These are phyloP conservation scores for Gleditsia sinensis DNA, from an alignment of 306 rosid genomes.

Conservation along the genomic window DNA sequence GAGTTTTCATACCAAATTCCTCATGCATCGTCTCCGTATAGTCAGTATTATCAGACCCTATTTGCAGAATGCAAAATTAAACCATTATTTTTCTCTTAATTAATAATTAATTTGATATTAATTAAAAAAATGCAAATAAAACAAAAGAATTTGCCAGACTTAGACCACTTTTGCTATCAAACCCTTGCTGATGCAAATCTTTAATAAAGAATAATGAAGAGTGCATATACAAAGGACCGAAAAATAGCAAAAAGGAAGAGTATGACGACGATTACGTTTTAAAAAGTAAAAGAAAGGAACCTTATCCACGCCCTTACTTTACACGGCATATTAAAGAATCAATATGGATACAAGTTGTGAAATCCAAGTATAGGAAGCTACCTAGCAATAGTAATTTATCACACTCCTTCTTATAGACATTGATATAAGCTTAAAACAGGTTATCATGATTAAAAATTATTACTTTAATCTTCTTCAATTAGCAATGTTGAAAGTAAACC, in stretches of 20 bases:
- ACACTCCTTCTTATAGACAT: neutral
- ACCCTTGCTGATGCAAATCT: conserved; percentile 55
- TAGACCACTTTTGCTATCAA: conserved; percentile 31
- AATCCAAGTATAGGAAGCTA: conserved; percentile 26
- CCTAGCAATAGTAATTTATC: conserved; percentile 9
- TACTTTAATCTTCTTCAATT: neutral
- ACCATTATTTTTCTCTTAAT: neutral
- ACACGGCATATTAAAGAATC: conserved; percentile 60
- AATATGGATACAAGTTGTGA: conserved; percentile 25
- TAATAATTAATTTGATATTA: neutral
- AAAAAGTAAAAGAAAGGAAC: conserved; percentile 39
- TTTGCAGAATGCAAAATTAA: conserved; percentile 27
- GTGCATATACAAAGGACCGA: conserved; percentile 13
- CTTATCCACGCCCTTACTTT: conserved; percentile 66
- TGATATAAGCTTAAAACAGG: neutral
- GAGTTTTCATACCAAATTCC: conserved; percentile 20
- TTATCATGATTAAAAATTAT: neutral
- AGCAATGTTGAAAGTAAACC: neutral
- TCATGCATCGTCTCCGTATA: conserved; percentile 20
- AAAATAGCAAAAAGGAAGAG: conserved; percentile 9
- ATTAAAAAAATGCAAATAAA: conserved; percentile 30
- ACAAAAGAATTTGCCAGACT: conserved; percentile 3
- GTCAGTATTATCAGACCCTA: too few relatives aligned
- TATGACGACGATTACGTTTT: conserved; percentile 37
- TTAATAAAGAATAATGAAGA: conserved; percentile 42